Evolutionary conservation across 306 rosid species (phyloP), one percentile per base, ranked within the genome.

Genomic region (Vigna unguiculata): DNA sequence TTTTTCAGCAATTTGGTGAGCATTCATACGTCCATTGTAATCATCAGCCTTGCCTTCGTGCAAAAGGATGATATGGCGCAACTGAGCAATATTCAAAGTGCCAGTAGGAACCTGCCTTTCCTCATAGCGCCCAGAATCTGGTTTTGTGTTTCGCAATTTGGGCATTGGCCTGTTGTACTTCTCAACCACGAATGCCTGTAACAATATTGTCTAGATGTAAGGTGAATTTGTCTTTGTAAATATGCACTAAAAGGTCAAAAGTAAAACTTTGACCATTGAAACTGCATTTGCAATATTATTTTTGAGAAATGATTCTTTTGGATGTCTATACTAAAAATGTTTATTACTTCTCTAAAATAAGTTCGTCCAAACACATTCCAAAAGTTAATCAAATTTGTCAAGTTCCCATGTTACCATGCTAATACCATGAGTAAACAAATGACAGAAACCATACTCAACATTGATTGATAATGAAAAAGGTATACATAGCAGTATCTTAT

Each of bases 21-120:
- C 77, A 36, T 82, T 87, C 98, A 96, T 91, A 9, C 86, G 88
- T 6, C 99, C 96, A 17, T 81, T 67, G 70, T 88, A 88, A 78
- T 93, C 97, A 46, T 87, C 93, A 36, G 97, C 92, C 87, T 91
- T 96, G 41, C 97, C 97, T 79, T 88, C 88, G 55, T 88, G 90
- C 66, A 91, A 83, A 43, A 88, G 93, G 54, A 96, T 77, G 54
- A 87, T 69, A 22, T 88, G 97, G 47, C 98, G 96, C 82, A 92
- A 86, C 80, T 92, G 96, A 2, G 91, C 87, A 47, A 96, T 88
- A 51, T 93, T 93, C 72, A 91, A 80, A 19, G 96, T 93, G 71
- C 98, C 97, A 15, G 87, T 81, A 28, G 91, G 83, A 78, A 86
- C 93, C 1, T 87, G 81, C 69, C 83, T 86, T 45, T 86, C 98